Evolutionary conservation across 306 rosid species (phyloP), one percentile per base, ranked within the genome.

Genomic region (Ceratonia siliqua): DNA sequence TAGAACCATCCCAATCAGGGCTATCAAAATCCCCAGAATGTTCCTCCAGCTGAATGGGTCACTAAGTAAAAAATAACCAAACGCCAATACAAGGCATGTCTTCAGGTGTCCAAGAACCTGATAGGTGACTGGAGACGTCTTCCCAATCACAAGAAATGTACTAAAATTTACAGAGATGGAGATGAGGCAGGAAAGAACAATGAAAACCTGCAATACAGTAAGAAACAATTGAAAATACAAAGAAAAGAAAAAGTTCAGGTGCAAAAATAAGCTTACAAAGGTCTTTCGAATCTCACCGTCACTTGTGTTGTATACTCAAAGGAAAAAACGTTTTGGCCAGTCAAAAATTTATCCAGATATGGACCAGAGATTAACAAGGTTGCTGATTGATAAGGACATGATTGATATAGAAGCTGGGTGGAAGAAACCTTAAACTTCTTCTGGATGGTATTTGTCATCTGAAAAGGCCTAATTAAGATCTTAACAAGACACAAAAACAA

Each of bases 401-500:
- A 91, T 55, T 94, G 98, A 79, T 90, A 94, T 8, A 94, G 82
- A 79, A 94, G 97, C 84, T 94, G 98, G 68, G 98, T 94, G 46
- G 98, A 94, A 80, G 98, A 88, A 81, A 94, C 98, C 89, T 91
- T 94, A 74, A 63, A 90, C 85, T 86, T 90, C 87, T 91, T 94
- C 84, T 94, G 98, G 81, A 94, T 94, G 75, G 97, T 94, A 78
- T 94, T 94, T 54, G 98, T 94, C 98, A 94, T 89, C 98, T 94
- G 85, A 82, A 75, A 79, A 52, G 22, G 28, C 82, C 83, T 85
- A 70, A 80, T 94, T 83, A 94, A 94, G 94, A 80, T 63, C 68
- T 73, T 57, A 77, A 82, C 74, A 74, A 75, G 62, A 84, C 57
- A 61, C 11, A 7, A 20, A 65, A 18, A 52, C 8, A 30, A 42